These are phyloP conservation scores for Fusarium decemcellulare DNA, from an alignment of 2,329 filamentous ascomycete species.

Conservation along the genomic window DNA sequence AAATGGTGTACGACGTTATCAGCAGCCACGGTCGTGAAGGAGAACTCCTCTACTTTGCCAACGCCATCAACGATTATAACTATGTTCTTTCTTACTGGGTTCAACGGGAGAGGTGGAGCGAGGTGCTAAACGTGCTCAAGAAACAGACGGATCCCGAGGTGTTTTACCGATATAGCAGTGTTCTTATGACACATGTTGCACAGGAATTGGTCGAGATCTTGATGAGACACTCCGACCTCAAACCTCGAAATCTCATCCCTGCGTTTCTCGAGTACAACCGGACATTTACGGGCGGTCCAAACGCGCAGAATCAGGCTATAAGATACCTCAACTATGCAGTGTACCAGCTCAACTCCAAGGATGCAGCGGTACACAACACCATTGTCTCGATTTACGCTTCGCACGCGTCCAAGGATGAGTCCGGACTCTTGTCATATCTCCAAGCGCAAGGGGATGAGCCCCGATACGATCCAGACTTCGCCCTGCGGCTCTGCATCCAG, in stretches of 20 bases:
- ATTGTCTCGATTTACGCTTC: conserved; percentile 96
- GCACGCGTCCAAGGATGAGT: conserved; percentile 85
- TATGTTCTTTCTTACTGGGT: conserved; percentile 98
- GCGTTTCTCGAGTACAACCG: conserved; percentile 95
- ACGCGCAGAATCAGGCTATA: conserved; percentile 89
- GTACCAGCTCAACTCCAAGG: conserved; percentile 83
- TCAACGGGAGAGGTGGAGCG: conserved; percentile 91
- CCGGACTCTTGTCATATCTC: conserved; percentile 88
- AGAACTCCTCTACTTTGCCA: conserved; percentile 92
- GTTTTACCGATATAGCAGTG: conserved; percentile 96
- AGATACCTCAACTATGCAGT: conserved; percentile 95
- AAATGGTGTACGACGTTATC: conserved; percentile 95
- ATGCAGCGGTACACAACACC: conserved; percentile 95
- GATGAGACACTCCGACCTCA: conserved; percentile 89
- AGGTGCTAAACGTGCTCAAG: conserved; percentile 90
- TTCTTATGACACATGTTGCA: conserved; percentile 92
- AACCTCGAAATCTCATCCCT: conserved; percentile 90
- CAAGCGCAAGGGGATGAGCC: conserved; percentile 91
- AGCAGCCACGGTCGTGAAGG: conserved; percentile 95
- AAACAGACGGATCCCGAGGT: conserved; percentile 93
- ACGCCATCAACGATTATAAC: conserved; percentile 89
- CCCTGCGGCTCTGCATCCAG: conserved; percentile 94
- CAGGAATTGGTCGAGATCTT: conserved; percentile 93
- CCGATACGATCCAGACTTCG: conserved; percentile 95
- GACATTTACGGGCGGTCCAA: conserved; percentile 72